Conservation (phyloP, 768 basidiomycete species). For the Leccinum disarticulatum region DNA sequence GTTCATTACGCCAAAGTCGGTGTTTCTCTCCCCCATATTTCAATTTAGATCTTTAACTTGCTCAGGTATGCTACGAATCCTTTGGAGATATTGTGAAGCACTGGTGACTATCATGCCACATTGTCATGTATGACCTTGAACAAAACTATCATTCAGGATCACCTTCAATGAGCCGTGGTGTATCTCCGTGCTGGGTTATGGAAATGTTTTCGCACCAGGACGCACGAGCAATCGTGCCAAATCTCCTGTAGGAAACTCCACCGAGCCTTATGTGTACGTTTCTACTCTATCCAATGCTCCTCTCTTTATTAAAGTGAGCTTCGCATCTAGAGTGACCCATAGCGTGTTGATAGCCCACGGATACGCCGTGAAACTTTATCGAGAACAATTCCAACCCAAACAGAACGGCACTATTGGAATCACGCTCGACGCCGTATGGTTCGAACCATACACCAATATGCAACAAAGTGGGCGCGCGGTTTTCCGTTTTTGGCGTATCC, state of each 20-base stretch:
- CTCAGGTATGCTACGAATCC: constrained; percentile 68
- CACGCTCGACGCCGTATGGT: constrained; percentile 77
- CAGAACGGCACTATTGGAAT: constrained; percentile 76
- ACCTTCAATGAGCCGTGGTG: constrained; percentile 85
- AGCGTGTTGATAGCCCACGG: constrained; percentile 72
- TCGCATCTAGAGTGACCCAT: constrained; percentile 58
- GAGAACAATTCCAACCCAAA: constrained; percentile 59
- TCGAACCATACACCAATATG: constrained; percentile 67
- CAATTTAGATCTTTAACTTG: not conserved
- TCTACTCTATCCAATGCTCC: not conserved
- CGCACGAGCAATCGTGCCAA: constrained; percentile 64
- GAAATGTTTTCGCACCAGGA: constrained; percentile 70
- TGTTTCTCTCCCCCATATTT: not conserved
- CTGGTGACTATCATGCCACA: constrained; percentile 45
- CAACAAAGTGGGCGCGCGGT: constrained; percentile 51
- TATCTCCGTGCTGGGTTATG: constrained; percentile 67
- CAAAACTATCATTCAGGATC: constrained; percentile 45
- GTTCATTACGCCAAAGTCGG: constrained; percentile 55
- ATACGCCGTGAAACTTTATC: constrained; percentile 64
- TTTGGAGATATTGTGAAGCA: constrained; percentile 80
- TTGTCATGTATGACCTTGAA: constrained; percentile 9
- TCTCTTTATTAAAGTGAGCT: not conserved
- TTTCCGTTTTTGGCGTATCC: not conserved
- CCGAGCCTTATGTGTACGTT: constrained; percentile 71
- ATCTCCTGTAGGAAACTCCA: constrained; percentile 63